Evolutionary conservation across 768 basidiomycete species (phyloP), one percentile per base, ranked within the genome.

Genomic region (Strobilomyces confusus): DNA sequence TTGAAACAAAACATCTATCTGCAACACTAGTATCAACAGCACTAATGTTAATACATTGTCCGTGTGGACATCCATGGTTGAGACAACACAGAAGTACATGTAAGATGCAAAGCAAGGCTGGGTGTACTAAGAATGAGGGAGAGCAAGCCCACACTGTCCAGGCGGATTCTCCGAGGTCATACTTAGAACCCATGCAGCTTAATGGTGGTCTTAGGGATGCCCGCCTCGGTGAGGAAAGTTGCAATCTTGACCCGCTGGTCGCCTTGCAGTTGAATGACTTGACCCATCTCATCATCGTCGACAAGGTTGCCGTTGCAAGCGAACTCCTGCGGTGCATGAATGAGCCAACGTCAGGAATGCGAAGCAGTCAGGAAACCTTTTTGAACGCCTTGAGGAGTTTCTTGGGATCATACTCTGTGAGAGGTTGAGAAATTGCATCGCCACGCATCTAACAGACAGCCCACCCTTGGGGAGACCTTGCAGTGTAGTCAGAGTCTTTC

Each of bases 321-420:
- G 63, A 98, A 97, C 79, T 97, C 92, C 92, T 95, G 61, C 12
- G 46, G 38, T 8, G 15, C 15, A 20, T 29, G 9, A 17, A 32
- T 64, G 13, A 54, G 56, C 63, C 43, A 57, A 44, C 29, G 17
- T 34, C 26, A n/a, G 40, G 17, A 48, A 4, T 52, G 13, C 4
- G 29, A 13, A 36, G n/a, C 1, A 8, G 29, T 42, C 9, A 17
- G 3, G 54, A 44, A 54, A 89, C 92, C 87, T 98, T 99, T 82
- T 98, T 99, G 80, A 98, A 97, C 14, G 91, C 94, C 73, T 98
- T 98, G 73, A 98, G 79, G 59, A 99, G 80, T 77, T 98, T 99
- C 86, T 97, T 98, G 61, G 85, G 81, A 72, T 98, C 93, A 73
- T 95, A 98, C 75, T 94, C 93, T 94, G 68, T n/a, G 37, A 22